Base-by-base conservation (phyloP, 225 moss, liverwort and hornwort genomes). In the Physcomitrium patens region DNA sequence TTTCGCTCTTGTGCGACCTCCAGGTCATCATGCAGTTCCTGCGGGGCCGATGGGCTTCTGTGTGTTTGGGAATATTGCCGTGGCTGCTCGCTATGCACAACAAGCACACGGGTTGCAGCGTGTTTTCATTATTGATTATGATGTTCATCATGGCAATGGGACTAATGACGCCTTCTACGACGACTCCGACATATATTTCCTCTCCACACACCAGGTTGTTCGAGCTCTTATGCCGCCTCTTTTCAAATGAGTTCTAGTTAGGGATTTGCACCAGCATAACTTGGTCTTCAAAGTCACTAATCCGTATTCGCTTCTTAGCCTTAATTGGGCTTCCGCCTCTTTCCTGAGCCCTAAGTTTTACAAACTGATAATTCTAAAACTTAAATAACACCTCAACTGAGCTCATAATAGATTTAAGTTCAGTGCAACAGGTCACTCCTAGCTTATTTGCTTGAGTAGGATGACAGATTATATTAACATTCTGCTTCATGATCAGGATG, bases 141-240 rank as follows among this genome's bases (percentile, higher is more conserved):
- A 94, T 78, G 94, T 94, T 8, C 97, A 97, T 75, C 97, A 97
- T 77, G 97, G 97, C 63, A 97, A 97, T 74, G 97, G 97, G 50
- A 97, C 97, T 23, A 89, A 89, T 71, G 93, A 94, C 77, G 84
- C 91, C 0, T 97, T 97, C 73, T 97, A 90, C 19, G 83, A 74
- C 55, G 97, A 97, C 73, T 86, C 94, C 10, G 87, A 91, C 61
- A 90, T 94, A 18, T 97, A 75, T 69, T 97, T 93, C 82, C 77
- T 97, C 48, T 97, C 97, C 27, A 94, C 94, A 49, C 97, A 97
- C 81, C 88, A 97, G 86, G 92, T 84, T 83, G 44, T 42, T 1
- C 14, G 12, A 41, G 64, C 55, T 77, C 53, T 74, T 26, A 48
- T 41, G 63, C 75, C 19, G 12, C 49, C 67, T 56, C 56, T 41